Evolutionary conservation across 225 moss, liverwort and hornwort species (phyloP), one percentile per base, ranked within the genome.

Genomic region (Polytrichum commune): DNA sequence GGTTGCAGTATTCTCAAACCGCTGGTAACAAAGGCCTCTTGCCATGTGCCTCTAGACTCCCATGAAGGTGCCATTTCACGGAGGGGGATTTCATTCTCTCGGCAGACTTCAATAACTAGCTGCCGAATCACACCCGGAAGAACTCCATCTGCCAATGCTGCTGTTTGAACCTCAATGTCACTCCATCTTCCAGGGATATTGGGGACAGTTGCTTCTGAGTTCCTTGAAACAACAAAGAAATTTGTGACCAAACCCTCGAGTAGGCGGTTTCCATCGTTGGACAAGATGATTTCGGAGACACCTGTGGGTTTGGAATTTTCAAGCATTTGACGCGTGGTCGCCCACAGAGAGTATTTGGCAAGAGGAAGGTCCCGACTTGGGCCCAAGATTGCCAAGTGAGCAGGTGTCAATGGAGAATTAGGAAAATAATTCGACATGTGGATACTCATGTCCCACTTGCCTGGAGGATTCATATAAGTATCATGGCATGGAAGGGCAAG

Each of bases 171-270:
- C 81, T 89, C 89, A 58, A 90, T 29, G 53, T 75, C 63, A 27
- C n/a, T 71, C 69, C 73, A 79, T 25, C 57, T 67, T 24, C 26
- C 61, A 63, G 16, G 30, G 20, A 24, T 54, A 10, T 27, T 18
- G 9, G n/a, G 16, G 60, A 67, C 61, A 65, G 72, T 25, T 69
- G 61, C 62, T 27, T 29, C 18, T 2, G 55, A 65, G 13, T 64
- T 84, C 69, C 27, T 69, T 18, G 84, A 78, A 66, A 94, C 87
- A 18, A 97, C 91, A 60, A 90, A 97, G 70, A 97, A 89, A 73
- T 94, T 97, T 6, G 92, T 97, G 0, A 92, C 76, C 22, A 79
- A 81, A 20, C 92, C 97, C 76, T 94, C 94, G 22, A 94, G 70
- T 60, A 97, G 81, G 1, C 74, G 57, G 55, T 90, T 75, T 23